Percentiles rank a stretch among this genome's conserved stretches.
Evolutionary conservation across 306 rosid genomes (phyloP).

Genomic region (Ochetophila trinervis): DNA sequence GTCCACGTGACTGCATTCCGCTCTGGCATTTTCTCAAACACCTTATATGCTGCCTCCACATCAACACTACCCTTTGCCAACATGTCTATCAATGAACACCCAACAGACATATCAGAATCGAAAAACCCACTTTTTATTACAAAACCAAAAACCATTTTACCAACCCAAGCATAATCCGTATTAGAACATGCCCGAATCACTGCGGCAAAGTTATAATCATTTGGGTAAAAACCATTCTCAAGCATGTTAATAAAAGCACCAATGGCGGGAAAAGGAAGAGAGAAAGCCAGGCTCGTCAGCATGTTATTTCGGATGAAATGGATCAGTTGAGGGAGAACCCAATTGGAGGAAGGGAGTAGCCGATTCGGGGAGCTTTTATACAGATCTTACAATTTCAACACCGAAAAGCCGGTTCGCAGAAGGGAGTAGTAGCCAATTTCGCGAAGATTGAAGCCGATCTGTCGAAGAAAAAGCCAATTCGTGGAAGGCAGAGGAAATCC

Average conservation of each 20-base stretch:
- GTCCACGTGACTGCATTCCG: constrained; percentile 15
- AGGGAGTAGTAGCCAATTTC: too few species aligned
- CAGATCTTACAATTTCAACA: too few species aligned
- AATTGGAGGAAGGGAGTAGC: too few species aligned
- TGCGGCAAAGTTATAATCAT: constrained; percentile 21
- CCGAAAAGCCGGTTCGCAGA: too few species aligned
- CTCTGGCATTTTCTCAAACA: constrained; percentile 24
- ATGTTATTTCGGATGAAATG: too few species aligned
- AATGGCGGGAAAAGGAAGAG: constrained; percentile 14
- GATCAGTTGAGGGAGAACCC: too few species aligned
- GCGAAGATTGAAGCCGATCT: too few species aligned
- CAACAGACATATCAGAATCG: constrained; percentile 19
- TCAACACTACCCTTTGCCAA: constrained; percentile 17
- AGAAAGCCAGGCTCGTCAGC: neutral
- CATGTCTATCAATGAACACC: constrained; percentile 22
- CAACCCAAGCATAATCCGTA: neutral
- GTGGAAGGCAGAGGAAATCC: too few species aligned
- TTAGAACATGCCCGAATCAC: constrained; percentile 18
- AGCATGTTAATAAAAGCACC: neutral
- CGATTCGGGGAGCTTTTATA: too few species aligned
- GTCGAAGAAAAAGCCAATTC: too few species aligned
- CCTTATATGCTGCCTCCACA: constrained; percentile 12
- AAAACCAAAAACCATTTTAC: constrained; percentile 11
- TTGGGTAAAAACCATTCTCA: constrained; percentile 6
- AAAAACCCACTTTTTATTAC: constrained; percentile 16